Percentiles rank a stretch among this genome's conserved stretches.
phyloP scores from a whole-genome alignment of 768 basidiomycete species.

The Trametes gibbosa region DNA sequence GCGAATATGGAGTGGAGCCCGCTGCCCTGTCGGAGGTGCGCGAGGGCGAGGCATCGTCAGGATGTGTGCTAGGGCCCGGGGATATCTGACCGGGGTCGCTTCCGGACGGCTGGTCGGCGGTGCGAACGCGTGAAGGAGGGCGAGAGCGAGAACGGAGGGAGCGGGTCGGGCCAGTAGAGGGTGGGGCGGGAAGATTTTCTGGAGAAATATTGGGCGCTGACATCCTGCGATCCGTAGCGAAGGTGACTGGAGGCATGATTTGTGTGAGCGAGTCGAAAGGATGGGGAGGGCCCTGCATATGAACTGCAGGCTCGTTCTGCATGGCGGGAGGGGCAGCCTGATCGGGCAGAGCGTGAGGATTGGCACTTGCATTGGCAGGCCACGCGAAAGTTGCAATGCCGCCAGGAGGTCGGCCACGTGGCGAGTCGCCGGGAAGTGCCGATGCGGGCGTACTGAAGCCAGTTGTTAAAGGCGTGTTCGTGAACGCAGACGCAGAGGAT shows the following conservation, averaged over 20 bases:
- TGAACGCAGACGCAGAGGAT: slow-evolving; percentile 55
- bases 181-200: slow-evolving; percentile 47
- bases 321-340: slow-evolving; percentile 38
- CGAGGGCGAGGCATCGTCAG: slow-evolving; percentile 19
- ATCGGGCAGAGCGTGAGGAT: slow-evolving; percentile 30
- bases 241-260: slow-evolving; percentile 57
- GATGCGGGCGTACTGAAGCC: slow-evolving; percentile 35
- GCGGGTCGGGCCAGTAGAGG: slow-evolving; percentile 46
- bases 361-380: slow-evolving; percentile 45
- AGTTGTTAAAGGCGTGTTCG: slow-evolving; percentile 48
- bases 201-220: slow-evolving; percentile 52
- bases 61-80: slow-evolving; percentile 12
- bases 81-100: slow-evolving; percentile 27
- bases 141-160: slow-evolving; percentile 66
- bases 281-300: slow-evolving; percentile 22
- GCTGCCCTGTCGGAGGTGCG: slow-evolving; percentile 41
- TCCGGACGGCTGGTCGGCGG: slow-evolving; percentile 37
- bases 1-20: slow-evolving; percentile 82
- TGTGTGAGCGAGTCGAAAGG: slow-evolving; percentile 27
- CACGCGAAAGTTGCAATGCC: slow-evolving; percentile 72
- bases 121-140: slow-evolving; percentile 61
- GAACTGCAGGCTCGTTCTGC: slow-evolving; percentile 30
- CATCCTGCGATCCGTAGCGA: slow-evolving; percentile 69
- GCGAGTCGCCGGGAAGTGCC: slow-evolving; percentile 61
- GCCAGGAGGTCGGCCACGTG: slow-evolving; percentile 59